phyloP scores from a whole-genome alignment of 1,284 basidiomycete genomes.

The Ceratobasidium sp. region DNA sequence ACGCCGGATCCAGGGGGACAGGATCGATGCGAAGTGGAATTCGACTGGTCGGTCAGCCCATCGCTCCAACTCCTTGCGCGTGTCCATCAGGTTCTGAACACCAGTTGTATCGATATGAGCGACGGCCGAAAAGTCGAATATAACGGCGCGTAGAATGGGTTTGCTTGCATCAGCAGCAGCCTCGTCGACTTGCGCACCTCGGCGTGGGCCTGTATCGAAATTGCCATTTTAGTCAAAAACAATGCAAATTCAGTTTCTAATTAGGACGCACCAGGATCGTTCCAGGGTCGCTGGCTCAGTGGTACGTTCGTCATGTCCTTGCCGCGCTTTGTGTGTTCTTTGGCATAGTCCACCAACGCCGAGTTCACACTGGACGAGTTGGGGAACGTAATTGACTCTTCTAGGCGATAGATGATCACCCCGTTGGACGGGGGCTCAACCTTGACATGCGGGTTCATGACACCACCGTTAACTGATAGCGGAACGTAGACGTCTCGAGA shows the following conservation, averaged over 20 bases:
- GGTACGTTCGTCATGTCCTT: slow-evolving; percentile 68
- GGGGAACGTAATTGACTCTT: slow-evolving; percentile 93
- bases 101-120: slow-evolving; percentile 86
- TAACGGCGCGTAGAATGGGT: slow-evolving; percentile 80
- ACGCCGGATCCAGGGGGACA: slow-evolving; percentile 93
- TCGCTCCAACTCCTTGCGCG: slow-evolving; percentile 82
- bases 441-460: slow-evolving; percentile 73
- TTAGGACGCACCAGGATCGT: slow-evolving; percentile 55
- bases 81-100: slow-evolving; percentile 88
- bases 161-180: slow-evolving; percentile 63
- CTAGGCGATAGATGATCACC: slow-evolving; percentile 89
- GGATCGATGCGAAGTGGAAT: slow-evolving; percentile 87
- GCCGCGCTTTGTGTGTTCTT: slow-evolving; percentile 75
- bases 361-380: slow-evolving; percentile 84
- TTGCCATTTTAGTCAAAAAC: slow-evolving; percentile 49
- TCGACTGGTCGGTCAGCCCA: slow-evolving; percentile 84
- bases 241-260: neutral
- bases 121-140: slow-evolving; percentile 89
- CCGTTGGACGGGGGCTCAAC: slow-evolving; percentile 84
- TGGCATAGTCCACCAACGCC: slow-evolving; percentile 80
- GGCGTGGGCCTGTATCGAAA: slow-evolving; percentile 66
- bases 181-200: slow-evolving; percentile 53
- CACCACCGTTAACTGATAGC: slow-evolving; percentile 57
- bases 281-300: slow-evolving; percentile 87
- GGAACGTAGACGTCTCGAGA: slow-evolving; percentile 87